phyloP scores from a whole-genome alignment of 2,329 filamentous ascomycete genomes.

The Decorospora gaudefroyi region DNA sequence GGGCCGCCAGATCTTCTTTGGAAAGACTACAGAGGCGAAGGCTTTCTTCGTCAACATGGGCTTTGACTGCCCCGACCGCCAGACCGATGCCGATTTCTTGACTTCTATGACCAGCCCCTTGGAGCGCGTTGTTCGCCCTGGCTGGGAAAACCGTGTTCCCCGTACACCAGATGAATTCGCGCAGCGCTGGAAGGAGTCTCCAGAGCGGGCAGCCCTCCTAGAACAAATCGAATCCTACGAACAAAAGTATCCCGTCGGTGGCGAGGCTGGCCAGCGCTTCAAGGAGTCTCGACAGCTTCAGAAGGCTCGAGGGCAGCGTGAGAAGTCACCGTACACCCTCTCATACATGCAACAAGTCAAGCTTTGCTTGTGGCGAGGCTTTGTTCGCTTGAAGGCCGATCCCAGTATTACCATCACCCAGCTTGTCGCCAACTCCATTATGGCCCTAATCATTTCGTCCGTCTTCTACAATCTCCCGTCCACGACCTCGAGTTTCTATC shows the following conservation, averaged over 20 bases:
- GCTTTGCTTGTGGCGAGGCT: constrained; percentile 81
- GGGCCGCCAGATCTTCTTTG: constrained; percentile 74
- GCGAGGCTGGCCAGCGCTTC: constrained; percentile 53
- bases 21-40: constrained; percentile 65
- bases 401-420: constrained; percentile 72
- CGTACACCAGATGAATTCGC: constrained; percentile 58
- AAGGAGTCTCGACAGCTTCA: constrained; percentile 53
- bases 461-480: constrained; percentile 77
- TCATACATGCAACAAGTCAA: constrained; percentile 75
- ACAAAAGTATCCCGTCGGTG: constrained; percentile 52
- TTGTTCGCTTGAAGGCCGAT: constrained; percentile 75
- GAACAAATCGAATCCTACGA: constrained; percentile 55
- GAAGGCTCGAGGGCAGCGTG: constrained; percentile 57
- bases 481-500: constrained; percentile 74
- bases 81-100: constrained; percentile 76
- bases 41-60: constrained; percentile 72
- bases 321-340: constrained; percentile 79
- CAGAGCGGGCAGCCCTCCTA: constrained; percentile 53
- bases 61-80: constrained; percentile 70
- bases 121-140: constrained; percentile 53
- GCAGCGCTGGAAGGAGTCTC: constrained; percentile 59
- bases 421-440: constrained; percentile 71
- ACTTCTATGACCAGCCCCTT: constrained; percentile 68
- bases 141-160: constrained; percentile 54
- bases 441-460: constrained; percentile 77